Evolutionary conservation across 1,284 basidiomycete species (phyloP).

Genomic region (Ustilago loliicola): DNA sequence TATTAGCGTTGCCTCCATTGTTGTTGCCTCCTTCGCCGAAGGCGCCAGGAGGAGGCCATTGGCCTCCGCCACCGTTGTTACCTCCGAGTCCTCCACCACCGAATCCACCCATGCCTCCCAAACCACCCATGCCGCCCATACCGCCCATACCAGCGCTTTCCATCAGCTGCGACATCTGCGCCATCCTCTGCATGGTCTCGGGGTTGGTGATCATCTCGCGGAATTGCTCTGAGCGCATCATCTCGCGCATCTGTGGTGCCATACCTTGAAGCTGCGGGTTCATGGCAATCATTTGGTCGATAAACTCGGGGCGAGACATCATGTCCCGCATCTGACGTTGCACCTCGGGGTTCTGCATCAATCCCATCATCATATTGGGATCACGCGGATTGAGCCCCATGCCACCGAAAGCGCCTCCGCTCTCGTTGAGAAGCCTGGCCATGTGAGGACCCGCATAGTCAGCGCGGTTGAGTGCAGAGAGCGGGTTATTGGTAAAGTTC

Average conservation of each 20-base stretch:
- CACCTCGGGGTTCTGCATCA: conserved; percentile 67
- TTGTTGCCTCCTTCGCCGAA: conserved; percentile 34
- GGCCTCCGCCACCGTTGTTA: conserved; percentile 25
- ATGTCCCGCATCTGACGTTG: conserved; percentile 66
- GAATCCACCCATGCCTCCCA: conserved; percentile 21
- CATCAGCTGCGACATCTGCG: conserved; percentile 58
- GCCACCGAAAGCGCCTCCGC: conserved; percentile 59
- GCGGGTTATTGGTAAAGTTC: conserved; percentile 67
- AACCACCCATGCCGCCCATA: conserved; percentile 36
- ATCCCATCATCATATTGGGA: conserved; percentile 67
- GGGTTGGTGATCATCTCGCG: conserved; percentile 67
- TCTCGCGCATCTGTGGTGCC: conserved; percentile 64
- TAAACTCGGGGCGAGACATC: conserved; percentile 64
- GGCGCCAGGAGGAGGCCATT: conserved; percentile 61
- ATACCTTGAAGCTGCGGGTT: conserved; percentile 65
- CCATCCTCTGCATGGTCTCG: conserved; percentile 64
- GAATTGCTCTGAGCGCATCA: conserved; percentile 67
- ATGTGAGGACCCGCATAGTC: conserved; percentile 69
- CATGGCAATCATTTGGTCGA: conserved; percentile 67
- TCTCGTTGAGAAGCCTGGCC: conserved; percentile 63
- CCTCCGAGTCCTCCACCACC: conserved; percentile 26
- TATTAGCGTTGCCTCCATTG: conserved; percentile 15
- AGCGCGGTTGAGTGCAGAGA: conserved; percentile 65
- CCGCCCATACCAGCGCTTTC: conserved; percentile 54
- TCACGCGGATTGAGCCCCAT: conserved; percentile 67